Base-by-base conservation (phyloP, 805 yeast genomes). In the Lachancea fermentati region DNA sequence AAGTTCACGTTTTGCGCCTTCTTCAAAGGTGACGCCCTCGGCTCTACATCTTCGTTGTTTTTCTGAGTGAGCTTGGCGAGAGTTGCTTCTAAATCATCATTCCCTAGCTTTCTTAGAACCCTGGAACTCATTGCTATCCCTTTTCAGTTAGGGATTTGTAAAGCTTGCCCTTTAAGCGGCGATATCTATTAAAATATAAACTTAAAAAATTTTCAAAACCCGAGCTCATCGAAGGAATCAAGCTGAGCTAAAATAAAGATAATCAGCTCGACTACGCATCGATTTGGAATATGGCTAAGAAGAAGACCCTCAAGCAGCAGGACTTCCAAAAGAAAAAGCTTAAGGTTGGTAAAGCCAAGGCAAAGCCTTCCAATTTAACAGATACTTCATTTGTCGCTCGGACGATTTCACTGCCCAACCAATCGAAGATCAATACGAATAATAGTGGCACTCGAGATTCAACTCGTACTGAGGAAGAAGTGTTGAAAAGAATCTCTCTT, bases 321-420 rank as follows among this genome's bases (percentile, higher is more conserved):
- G 79, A 75, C 58, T 50, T 77, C 78, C 33, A 76, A 62, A 51
- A 73, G 69, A 60, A 82, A 44, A 91, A 86, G 68, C 73, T 93
- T 38, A 82, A 75, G 54, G 97, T 93, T 25, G 98, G 98, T 42
- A 93, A 93, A 62, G 68, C 82, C 2, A 76, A 77, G 14, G 77
- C 79, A 4, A 77, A 76, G 47, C 78, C 88, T 4, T 75, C 78
- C 14, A 86, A 87, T 57, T 76, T 73, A 43, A 93, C 98, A 4
- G 91, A 84, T 50, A 86, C 95, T 0, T 81, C 94, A 0, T 91
- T 91, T 64, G 75, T 73, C 32, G 79, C 95, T 8, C 84, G 79
- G 53, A 58, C 57, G 19, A 58, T 62, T 28, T 51, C 55, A 12
- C 48, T 62, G 18, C 58, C 52, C 34, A 55, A 55, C 29, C 67